These are phyloP conservation scores for Chytriomyces hyalinus DNA, from an alignment of 192 early-diverging fungal genomes.

Conservation along the genomic window DNA sequence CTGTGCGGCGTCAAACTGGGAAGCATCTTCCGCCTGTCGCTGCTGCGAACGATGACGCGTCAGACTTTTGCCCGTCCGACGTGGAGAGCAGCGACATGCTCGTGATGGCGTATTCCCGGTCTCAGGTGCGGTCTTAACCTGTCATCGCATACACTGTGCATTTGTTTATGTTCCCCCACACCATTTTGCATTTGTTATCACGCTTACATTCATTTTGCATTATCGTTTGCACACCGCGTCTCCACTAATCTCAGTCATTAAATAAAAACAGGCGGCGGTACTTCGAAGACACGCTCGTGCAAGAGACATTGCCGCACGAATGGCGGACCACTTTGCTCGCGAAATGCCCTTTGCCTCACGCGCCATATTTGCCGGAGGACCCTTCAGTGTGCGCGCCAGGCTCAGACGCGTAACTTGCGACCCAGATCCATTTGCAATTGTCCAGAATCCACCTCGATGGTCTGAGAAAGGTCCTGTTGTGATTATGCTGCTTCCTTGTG, in stretches of 20 bases:
- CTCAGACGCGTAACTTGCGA: slow-evolving; percentile 1
- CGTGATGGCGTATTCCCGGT: neutral
- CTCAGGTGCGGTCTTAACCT: no score
- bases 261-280: no score
- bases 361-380: neutral
- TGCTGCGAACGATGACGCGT: neutral
- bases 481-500: slow-evolving; percentile 20
- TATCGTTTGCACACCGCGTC: no score
- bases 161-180: no score
- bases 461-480: slow-evolving; percentile 29
- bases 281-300: neutral
- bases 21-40: neutral
- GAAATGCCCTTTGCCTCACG: neutral
- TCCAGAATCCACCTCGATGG: slow-evolving; percentile 7
- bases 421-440: no score
- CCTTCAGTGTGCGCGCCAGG: neutral
- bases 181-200: no score
- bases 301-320: neutral
- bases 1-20: neutral
- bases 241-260: no score
- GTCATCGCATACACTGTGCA: no score
- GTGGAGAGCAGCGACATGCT: neutral
- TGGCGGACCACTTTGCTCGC: slow-evolving; percentile 8
- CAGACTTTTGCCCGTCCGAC: slow-evolving; percentile 8
- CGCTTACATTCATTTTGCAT: no score